Evolutionary conservation across 2,329 filamentous ascomycete species (phyloP), one percentile per base, ranked within the genome.

Genomic region (Macrophomina phaseolina): DNA sequence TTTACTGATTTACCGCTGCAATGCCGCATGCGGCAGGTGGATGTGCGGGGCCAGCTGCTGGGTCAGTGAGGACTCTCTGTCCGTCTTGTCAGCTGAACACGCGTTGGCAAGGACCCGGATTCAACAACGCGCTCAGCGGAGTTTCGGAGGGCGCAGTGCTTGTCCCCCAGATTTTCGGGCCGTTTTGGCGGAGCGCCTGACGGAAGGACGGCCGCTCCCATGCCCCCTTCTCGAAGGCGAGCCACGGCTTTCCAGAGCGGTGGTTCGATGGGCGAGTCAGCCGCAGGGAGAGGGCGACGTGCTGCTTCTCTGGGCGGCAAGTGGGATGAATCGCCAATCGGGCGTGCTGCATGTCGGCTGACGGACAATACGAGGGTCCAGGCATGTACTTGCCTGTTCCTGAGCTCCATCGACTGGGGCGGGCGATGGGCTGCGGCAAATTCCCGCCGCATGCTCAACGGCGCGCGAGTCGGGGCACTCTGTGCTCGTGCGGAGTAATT

Each of bases 231-330:
- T 55, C 34, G 32, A 36, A 60, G 8, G 5, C 3, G 23, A 18
- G 46, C 18, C 5, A 16, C 28, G 16, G 23, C 6, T 48, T 38
- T 9, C 58, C 58, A 28, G 28, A n/a, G 45, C 30, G 8, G 14
- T 28, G 58, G 58, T 34, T 48, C 58, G 58, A 62, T 49, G 45
- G 23, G 16, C 58, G 58, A 62, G 58, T 62, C 58, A 62, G 58
- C 58, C 58, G 38, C 42, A 18, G 8, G 5, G 18, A 49, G 38
- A 16, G 14, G 40, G 30, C 45, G 36, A 18, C 12, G 18, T 6
- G 12, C 30, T 46, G 36, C 36, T 12, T 14, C 16, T 14, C 8
- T 45, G 11, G 5, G 12, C 3, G 42, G 42, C 12, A 45, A 3
- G 9, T 55, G 5, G 16, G 34, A 18, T 23, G 52, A 55, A 8